Evolutionary conservation across 345 rosid genomes (phyloP).

Genomic region (Camelina hispida): DNA sequence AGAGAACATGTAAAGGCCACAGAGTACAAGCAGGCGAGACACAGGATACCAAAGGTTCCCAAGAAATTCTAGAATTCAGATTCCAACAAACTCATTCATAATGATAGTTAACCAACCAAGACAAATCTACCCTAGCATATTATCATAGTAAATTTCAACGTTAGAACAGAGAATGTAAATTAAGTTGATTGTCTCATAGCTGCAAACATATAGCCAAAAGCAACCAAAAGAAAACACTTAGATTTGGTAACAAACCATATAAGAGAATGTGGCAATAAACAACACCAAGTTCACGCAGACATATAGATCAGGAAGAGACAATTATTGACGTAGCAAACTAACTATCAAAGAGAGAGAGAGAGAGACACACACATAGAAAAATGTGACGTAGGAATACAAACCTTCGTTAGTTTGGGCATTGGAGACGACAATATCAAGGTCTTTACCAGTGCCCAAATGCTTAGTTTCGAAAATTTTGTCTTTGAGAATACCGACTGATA

Average conservation of each 20-base stretch:
- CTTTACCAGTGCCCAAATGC: slow-evolving; percentile 99
- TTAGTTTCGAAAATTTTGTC: slow-evolving; percentile 98
- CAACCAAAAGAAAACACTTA: slow-evolving; percentile 2
- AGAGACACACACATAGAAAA: too few relatives aligned
- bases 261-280: background rate
- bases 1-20: slow-evolving; percentile 33
- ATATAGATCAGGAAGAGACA: too few relatives aligned
- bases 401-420: slow-evolving; percentile 99
- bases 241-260: background rate
- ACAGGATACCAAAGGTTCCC: slow-evolving; percentile 8
- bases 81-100: background rate
- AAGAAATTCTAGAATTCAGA: slow-evolving; percentile 11
- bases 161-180: background rate
- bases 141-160: slow-evolving; percentile 1
- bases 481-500: slow-evolving; percentile 96
- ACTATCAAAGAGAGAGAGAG: too few relatives aligned
- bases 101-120: background rate
- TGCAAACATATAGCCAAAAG: background rate
- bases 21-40: slow-evolving; percentile 5
- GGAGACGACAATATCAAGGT: slow-evolving; percentile 96
- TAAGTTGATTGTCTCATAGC: background rate
- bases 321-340: background rate
- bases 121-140: background rate
- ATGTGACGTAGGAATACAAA: slow-evolving; percentile 56
- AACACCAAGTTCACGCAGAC: background rate